Percentiles rank a stretch among this genome's conserved stretches.
Conservation (phyloP, 768 basidiomycete species). For the Mycena capillaripes region DNA sequence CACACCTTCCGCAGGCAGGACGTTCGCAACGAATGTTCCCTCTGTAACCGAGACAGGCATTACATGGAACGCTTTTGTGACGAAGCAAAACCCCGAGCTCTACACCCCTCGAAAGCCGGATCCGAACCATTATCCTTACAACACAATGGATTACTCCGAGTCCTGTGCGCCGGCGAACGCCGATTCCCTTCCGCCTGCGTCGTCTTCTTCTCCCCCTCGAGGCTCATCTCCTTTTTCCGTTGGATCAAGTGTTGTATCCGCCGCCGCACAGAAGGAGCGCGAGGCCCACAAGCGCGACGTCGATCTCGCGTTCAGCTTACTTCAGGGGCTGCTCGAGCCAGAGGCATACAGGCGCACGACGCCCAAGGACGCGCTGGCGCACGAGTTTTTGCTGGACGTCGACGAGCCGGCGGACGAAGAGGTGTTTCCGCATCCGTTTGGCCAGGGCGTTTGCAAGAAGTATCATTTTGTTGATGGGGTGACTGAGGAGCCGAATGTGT, state of each 20-base stretch:
- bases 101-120: conserved; percentile 66
- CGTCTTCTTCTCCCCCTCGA: conserved; percentile 44
- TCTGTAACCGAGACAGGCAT: conserved; percentile 76
- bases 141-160: conserved; percentile 44
- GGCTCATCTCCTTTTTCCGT: conserved; percentile 36
- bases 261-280: conserved; percentile 15
- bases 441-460: conserved; percentile 75
- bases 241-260: conserved; percentile 35
- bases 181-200: conserved; percentile 50
- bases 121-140: conserved; percentile 69
- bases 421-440: conserved; percentile 77
- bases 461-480: conserved; percentile 72
- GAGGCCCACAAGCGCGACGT: conserved; percentile 56
- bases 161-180: conserved; percentile 37
- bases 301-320: conserved; percentile 79
- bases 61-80: conserved; percentile 81
- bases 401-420: conserved; percentile 70
- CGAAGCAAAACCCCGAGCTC: conserved; percentile 81
- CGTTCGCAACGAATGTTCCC: conserved; percentile 92
- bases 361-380: conserved; percentile 81
- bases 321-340: conserved; percentile 80
- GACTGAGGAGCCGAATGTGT: conserved; percentile 68
- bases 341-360: conserved; percentile 85
- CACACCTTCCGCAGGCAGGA: conserved; percentile 75
- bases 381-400: conserved; percentile 77